Evolutionary conservation across 225 moss, liverwort and hornwort genomes (phyloP).

Genomic region (Sphagnum tenellum): DNA sequence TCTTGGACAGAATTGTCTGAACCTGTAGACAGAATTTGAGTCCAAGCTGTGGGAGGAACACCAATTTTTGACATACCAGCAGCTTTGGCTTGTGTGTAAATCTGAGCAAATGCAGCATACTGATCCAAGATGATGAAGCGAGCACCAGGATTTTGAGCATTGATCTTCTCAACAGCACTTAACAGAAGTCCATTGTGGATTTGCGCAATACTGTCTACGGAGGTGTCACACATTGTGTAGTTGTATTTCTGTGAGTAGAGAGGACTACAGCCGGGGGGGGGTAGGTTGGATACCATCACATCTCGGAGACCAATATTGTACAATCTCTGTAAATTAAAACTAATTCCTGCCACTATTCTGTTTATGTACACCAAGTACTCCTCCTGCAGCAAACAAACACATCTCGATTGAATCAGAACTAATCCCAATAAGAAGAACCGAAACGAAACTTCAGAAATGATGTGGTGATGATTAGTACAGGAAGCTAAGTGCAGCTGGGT

Average conservation of each 20-base stretch:
- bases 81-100: neutral
- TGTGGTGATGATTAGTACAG: too few relatives aligned
- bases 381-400: neutral
- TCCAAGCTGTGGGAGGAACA: too few relatives aligned
- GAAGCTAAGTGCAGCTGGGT: too few relatives aligned
- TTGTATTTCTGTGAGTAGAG: neutral
- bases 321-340: conserved; percentile 24
- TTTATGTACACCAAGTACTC: neutral
- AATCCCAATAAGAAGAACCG: too few relatives aligned
- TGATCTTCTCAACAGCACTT: conserved; percentile 17
- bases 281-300: conserved; percentile 19
- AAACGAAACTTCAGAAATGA: too few relatives aligned
- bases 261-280: conserved; percentile 8
- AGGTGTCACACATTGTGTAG: conserved; percentile 8
- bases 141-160: conserved; percentile 24
- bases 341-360: conserved; percentile 16
- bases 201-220: rapidly evolving
- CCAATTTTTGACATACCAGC: neutral
- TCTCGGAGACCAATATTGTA: conserved; percentile 37
- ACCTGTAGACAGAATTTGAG: too few relatives aligned
- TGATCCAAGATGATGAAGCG: conserved; percentile 32
- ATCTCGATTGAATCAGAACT: too few relatives aligned
- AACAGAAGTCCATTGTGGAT: conserved; percentile 30
- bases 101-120: conserved; percentile 5
- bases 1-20: too few relatives aligned